Evolutionary conservation across 768 basidiomycete genomes (phyloP), one percentile per base, ranked within the genome.

Genomic region (Botryobasidium botryosum): DNA sequence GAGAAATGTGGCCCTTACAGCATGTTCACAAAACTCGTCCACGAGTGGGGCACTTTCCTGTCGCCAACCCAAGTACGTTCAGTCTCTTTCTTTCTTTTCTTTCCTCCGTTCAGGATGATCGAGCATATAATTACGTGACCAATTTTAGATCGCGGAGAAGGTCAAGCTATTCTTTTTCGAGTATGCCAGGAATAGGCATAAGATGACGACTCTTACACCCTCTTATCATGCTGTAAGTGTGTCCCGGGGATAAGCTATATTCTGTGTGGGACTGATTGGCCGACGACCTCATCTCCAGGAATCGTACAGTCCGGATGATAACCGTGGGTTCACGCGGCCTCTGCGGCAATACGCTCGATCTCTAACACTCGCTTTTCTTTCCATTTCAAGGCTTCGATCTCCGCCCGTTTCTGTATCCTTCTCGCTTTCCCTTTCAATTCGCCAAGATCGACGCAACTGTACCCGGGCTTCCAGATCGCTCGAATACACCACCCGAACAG

Each of bases 1-100:
- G 90, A 94, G 55, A 97, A 97, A 64, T 90, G 87, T 58, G 94
- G 94, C 2, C 92, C 94, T 2, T 97, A 91, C 62, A 85, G 85
- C 67, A 96, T 81, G 67, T 99, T 92, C 58, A 91, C 86, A 27
- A 96, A 96, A 63, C 68, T 99, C 33, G 69, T 88, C 1, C 81
- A 87, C 52, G 84, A 94, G 59, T 97, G 94, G 94, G 88, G 90
- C 0, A 69, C 72, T 4, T 68, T 72, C 53, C 61, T 96, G 48
- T 88, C 86, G 12, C 94, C 92, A 4, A 49, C 64, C 4, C 78
- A 94, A 69, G 90, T 86, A 47, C 24, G 64, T 56, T 25, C 13
- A 13, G 13, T 13, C 24, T 20, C 20, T 41, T 31, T 15, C 6
- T 29, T 35, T 4, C 7, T 8, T 40, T 15, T 31, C 18, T 7